Base-by-base conservation (phyloP, 1,139 yeast genomes). In the Zhuliangozyma parablackwelliae region DNA sequence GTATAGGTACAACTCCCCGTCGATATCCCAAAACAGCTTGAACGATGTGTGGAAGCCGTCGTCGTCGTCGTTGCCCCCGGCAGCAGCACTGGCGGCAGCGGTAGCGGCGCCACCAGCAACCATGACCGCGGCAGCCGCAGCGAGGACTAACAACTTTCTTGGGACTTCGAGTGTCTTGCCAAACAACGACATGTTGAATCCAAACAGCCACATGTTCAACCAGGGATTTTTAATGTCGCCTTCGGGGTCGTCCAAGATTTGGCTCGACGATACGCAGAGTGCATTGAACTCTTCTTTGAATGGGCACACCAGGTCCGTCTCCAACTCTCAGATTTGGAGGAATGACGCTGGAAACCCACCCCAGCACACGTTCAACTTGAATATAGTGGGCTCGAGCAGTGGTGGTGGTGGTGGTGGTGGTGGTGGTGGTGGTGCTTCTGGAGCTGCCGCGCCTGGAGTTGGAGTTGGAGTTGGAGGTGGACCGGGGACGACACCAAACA, bases 241-340 rank as follows among this genome's bases (percentile, higher is more conserved):
- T 5, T 29, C 46, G 10, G 16, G 34, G 5, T 30, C 45, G 26
- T 36, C 46, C 11, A 46, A 45, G 25, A 40, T 46, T 10, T 46
- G 49, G 49, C 34, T 36, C 21, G 48, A 45, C 34, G 46, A 43
- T 20, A 38, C 39, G 28, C 32, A 26, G 20, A 24, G 25, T 9
- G 21, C 33, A 12, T 29, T 35, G 21, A 21, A 27, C 13, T 7
- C 29, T 12, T 7, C 7, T 11, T 28, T n/a, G 13, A n/a, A 20
- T 6, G 39, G 41, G 11, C 60, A 56, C 44, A 48, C 51, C 25
- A 42, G 64, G 16, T 48, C 50, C 11, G 55, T 56, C 9, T 58
- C 64, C 25, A 48, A 50, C 31, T 43, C 53, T 21, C 63, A 58
- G 36, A 56, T 62, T 31, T 62, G 67, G 67, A 44, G 64, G 33